Percentiles rank a stretch among this genome's conserved stretches.
Evolutionary conservation across 805 yeast species (phyloP).

Genomic region (Debaryomyces prosopidis): DNA sequence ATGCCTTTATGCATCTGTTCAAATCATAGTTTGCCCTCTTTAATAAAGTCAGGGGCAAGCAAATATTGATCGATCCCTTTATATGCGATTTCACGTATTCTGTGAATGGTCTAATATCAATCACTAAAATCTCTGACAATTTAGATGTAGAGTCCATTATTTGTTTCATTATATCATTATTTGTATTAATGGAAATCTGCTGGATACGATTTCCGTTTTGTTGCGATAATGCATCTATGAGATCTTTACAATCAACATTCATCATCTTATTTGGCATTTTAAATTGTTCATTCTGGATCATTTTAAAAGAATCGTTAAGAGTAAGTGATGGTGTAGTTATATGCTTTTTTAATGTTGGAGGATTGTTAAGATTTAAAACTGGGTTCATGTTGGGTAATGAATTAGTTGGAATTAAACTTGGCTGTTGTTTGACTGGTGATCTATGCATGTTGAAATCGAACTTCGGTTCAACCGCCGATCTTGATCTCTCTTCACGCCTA

Average conservation of each 20-base stretch:
- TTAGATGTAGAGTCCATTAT: conserved; percentile 4
- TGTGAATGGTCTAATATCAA: conserved; percentile 82
- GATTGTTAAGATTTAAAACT: background rate
- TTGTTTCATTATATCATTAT: conserved; percentile 13
- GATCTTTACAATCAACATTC: conserved; percentile 10
- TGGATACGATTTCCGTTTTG: conserved; percentile 10
- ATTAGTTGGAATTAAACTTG: background rate
- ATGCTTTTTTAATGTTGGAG: background rate
- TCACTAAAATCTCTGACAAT: conserved; percentile 34
- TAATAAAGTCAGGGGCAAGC: conserved; percentile 86
- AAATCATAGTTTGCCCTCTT: conserved; percentile 74
- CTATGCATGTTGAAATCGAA: conserved; percentile 11
- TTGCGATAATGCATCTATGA: conserved; percentile 21
- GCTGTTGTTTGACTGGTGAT: background rate
- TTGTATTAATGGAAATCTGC: conserved; percentile 14
- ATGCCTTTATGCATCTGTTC: conserved; percentile 58
- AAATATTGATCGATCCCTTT: conserved; percentile 65
- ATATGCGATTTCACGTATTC: conserved; percentile 66
- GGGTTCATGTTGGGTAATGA: background rate
- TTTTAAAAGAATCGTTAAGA: background rate
- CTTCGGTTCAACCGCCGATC: conserved; percentile 21
- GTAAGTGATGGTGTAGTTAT: background rate
- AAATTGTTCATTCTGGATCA: conserved; percentile 15
- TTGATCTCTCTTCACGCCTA: conserved; percentile 6
- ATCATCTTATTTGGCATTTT: conserved; percentile 22